phyloP scores from a whole-genome alignment of 768 basidiomycete genomes.

The Psilocybe sp. region DNA sequence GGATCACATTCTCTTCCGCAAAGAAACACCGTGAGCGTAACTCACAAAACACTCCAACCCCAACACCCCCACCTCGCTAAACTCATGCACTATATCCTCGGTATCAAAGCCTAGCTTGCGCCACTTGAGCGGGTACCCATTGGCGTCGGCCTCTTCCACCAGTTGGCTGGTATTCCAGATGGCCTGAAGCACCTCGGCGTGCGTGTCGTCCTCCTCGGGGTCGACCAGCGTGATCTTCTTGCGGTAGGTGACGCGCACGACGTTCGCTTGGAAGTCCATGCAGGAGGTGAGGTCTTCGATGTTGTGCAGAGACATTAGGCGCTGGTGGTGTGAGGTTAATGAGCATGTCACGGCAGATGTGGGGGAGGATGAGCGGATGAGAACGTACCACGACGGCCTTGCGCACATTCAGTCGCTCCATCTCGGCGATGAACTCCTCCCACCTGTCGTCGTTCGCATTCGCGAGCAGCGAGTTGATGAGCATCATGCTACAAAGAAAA shows the following conservation, averaged over 20 bases:
- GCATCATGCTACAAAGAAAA: slow-evolving; percentile 63
- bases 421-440: slow-evolving; percentile 73
- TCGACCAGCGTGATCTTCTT: slow-evolving; percentile 81
- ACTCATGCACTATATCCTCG: slow-evolving; percentile 75
- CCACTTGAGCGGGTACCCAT: slow-evolving; percentile 63
- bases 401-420: slow-evolving; percentile 75
- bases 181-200: slow-evolving; percentile 53
- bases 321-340: slow-evolving; percentile 36
- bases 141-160: slow-evolving; percentile 46
- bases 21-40: neutral
- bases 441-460: slow-evolving; percentile 77
- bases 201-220: slow-evolving; percentile 56
- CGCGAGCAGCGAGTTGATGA: slow-evolving; percentile 82
- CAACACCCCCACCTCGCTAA: slow-evolving; percentile 72
- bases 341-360: slow-evolving; percentile 1
- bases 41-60: slow-evolving; percentile 80
- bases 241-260: slow-evolving; percentile 73
- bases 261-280: slow-evolving; percentile 87
- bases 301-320: slow-evolving; percentile 79
- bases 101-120: slow-evolving; percentile 72
- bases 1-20: neutral
- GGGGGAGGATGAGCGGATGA: neutral
- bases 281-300: slow-evolving; percentile 81
- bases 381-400: slow-evolving; percentile 76
- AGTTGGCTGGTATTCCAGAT: slow-evolving; percentile 70